Base-by-base conservation (phyloP, 2,329 filamentous ascomycete species). In the Hirsutella minnesotensis region DNA sequence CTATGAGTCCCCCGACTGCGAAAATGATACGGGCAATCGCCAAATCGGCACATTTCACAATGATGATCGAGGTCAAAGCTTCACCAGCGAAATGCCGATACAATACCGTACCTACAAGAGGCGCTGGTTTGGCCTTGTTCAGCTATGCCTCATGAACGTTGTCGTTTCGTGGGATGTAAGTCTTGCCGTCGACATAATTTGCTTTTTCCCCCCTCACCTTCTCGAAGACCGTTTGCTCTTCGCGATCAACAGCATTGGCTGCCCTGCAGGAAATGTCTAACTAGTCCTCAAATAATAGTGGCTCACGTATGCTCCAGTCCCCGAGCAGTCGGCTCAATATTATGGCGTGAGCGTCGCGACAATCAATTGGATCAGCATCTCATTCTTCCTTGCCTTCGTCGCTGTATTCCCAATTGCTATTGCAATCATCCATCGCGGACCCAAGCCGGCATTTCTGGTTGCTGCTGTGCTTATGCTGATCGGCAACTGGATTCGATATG, bases 131-230 rank as follows among this genome's bases (percentile, higher is more conserved):
- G 92, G 92, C 1, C 68, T 98, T 41, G 65, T 76, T 19, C 86
- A 95, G 62, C 65, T 96, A 56, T 83, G 88, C 7, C 64, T 96
- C 54, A 69, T 96, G 64, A 98, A 96, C 59, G 82, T 95, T 44
- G 78, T 96, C 47, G 83, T 95, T 35, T 94, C 86, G 56, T 96
- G 90, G 90, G 87, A 94, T 75, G 86, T 92, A 73, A 72, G 86
- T 80, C 34, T 21, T 10, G 34, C 34, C 19, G n/a, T n/a, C n/a
- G n/a, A n/a, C n/a, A n/a, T n/a, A n/a, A n/a, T n/a, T n/a, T n/a
- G n/a, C n/a, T n/a, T n/a, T n/a, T n/a, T n/a, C n/a, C n/a, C n/a
- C n/a, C n/a, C n/a, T n/a, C n/a, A n/a, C n/a, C n/a, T n/a, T n/a
- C n/a, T n/a, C n/a, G n/a, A n/a, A n/a, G n/a, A n/a, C n/a, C n/a